Percentiles rank a stretch among this genome's conserved stretches.
Evolutionary conservation across 1,139 yeast species (phyloP).

Genomic region (Taphrina populina): DNA sequence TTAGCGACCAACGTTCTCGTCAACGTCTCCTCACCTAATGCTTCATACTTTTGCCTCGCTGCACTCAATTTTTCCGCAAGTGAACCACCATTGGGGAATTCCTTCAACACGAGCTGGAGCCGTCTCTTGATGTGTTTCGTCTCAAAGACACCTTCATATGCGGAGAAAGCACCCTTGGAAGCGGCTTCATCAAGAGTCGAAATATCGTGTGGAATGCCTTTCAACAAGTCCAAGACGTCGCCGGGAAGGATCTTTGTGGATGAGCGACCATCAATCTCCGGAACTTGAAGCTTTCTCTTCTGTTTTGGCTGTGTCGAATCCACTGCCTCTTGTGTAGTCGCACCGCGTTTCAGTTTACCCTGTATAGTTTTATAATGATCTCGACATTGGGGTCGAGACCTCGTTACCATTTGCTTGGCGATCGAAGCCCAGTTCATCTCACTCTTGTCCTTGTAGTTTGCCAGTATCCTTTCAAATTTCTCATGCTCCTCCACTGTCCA

Average conservation of each 20-base stretch:
- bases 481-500: constrained; percentile 12
- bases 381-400: constrained; percentile 15
- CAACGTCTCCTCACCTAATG: no score
- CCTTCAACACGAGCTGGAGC: no score
- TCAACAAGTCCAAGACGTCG: background rate
- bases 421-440: constrained; percentile 15
- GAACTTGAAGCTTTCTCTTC: no score
- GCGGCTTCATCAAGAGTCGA: background rate
- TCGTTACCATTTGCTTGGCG: constrained; percentile 8
- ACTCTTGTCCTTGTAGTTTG: background rate
- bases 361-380: constrained; percentile 1
- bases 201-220: background rate
- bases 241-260: background rate
- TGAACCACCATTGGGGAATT: no score
- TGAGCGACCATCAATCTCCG: no score
- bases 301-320: no score
- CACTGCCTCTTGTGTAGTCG: no score
- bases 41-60: no score
- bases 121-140: background rate
- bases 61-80: no score
- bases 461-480: background rate
- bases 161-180: background rate
- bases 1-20: no score
- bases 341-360: constrained; percentile 4
- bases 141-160: background rate